Conservation (phyloP, 805 yeast species). For the Kluyveromyces starmeri region DNA sequence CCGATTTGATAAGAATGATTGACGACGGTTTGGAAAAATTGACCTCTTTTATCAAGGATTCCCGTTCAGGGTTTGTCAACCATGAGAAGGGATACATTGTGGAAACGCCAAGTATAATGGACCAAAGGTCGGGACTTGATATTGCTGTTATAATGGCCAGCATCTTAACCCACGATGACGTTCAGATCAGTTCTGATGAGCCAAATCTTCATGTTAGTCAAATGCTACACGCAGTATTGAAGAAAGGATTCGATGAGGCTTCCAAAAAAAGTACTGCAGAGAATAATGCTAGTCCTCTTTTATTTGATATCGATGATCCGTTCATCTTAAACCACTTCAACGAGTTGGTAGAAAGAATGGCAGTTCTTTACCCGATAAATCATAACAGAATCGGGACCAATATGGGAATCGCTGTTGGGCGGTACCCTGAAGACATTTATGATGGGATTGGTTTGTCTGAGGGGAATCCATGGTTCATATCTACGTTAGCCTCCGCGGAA, state of each 20-base stretch:
- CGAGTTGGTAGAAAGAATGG: constrained; percentile 60
- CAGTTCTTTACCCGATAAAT: constrained; percentile 69
- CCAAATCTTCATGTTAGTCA: too few species aligned
- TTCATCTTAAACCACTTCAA: constrained; percentile 54
- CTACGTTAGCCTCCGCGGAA: constrained; percentile 64
- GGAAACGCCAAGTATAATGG: constrained; percentile 51
- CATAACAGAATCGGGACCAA: constrained; percentile 34
- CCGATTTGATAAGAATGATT: constrained; percentile 8
- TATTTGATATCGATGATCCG: constrained; percentile 45
- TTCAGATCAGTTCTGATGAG: neutral
- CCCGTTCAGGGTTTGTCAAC: constrained; percentile 31
- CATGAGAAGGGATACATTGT: constrained; percentile 45
- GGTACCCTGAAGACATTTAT: constrained; percentile 89
- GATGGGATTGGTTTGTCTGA: constrained; percentile 63
- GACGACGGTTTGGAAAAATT: constrained; percentile 18
- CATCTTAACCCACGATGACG: constrained; percentile 34
- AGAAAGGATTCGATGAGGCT: constrained; percentile 15
- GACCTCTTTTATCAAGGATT: constrained; percentile 17
- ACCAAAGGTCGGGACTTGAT: constrained; percentile 64
- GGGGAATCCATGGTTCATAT: constrained; percentile 92
- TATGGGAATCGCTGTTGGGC: constrained; percentile 61
- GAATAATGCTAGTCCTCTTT: constrained; percentile 37
- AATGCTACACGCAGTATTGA: too few species aligned
- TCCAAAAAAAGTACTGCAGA: neutral
- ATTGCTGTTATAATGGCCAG: constrained; percentile 53